Base-by-base conservation (phyloP, 768 basidiomycete species). In the Pilatotrama ljubarskyi region DNA sequence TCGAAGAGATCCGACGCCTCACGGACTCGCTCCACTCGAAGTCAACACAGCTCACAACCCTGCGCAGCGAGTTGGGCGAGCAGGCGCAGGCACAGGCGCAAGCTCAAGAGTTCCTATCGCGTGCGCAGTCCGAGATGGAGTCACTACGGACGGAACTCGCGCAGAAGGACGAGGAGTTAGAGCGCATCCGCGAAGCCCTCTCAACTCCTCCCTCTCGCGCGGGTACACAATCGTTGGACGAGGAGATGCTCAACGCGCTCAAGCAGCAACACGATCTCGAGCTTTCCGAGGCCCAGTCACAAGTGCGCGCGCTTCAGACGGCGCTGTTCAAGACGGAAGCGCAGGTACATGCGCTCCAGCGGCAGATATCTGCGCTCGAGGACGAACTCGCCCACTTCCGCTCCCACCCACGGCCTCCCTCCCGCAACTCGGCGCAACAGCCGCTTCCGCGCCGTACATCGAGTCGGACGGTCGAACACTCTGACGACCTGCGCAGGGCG, bases 201-300 rank as follows among this genome's bases (percentile, higher is more conserved):
- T 74, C 81, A 2, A 68, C 75, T 0, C 68, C 70, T n/a, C 69
- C 76, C 13, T 54, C 3, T 69, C 75, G 18, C 25, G 69, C 51
- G 71, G 70, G 1, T 72, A 41, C 81, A 26, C 80, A 79, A 46
- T 86, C 87, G 25, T 75, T 93, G 36, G 86, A 90, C 73, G 83
- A 84, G 66, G 92, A 93, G 74, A 81, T 93, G 76, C 72, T 91
- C 18, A 81, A 82, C 57, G 83, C 86, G 24, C 73, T 90, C 35
- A 79, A 79, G 66, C 89, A 93, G 67, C 88, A 91, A 63, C 89
- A 93, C 66, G 80, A 82, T 13, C 81, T 95, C 58, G 92, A 93
- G 59, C 79, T 95, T 7, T 94, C 92, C 36, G 77, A 84, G 11
- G 85, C 92, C 3, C 90, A 90, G 36, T 90, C 90, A 0, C 85